Conservation (phyloP, 169 alveolate species). For the Plasmodium knowlesi region DNA sequence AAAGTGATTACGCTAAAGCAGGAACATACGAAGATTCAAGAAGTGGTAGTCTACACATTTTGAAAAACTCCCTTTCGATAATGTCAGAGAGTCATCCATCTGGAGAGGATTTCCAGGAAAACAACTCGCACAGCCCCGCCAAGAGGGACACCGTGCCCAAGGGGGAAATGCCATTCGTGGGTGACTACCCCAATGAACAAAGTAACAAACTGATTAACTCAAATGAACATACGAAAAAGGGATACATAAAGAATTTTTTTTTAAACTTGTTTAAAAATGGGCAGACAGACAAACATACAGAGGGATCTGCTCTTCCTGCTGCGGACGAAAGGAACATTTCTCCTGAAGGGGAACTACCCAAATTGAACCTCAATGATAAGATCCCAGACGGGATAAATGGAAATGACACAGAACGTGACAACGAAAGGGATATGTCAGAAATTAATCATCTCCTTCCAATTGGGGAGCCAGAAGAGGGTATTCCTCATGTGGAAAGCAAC, state of each 20-base stretch:
- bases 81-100: neutral
- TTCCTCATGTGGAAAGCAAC: neutral
- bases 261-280: neutral
- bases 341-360: neutral
- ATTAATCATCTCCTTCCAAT: neutral
- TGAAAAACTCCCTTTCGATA: neutral
- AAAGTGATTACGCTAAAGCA: neutral
- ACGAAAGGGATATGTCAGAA: neutral
- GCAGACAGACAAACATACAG: neutral
- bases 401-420: neutral
- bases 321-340: neutral
- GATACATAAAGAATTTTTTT: constrained; percentile 6
- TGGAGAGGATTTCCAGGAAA: neutral
- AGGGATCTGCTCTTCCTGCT: neutral
- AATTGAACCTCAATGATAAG: neutral
- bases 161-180: neutral
- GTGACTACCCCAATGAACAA: neutral
- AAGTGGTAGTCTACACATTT: neutral
- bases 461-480: neutral
- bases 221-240: neutral
- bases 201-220: neutral
- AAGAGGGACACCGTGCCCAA: neutral
- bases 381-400: neutral
- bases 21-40: constrained; percentile 5
- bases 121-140: neutral